phyloP scores from a whole-genome alignment of 1,284 basidiomycete genomes.

The Clitocybe nebularis region DNA sequence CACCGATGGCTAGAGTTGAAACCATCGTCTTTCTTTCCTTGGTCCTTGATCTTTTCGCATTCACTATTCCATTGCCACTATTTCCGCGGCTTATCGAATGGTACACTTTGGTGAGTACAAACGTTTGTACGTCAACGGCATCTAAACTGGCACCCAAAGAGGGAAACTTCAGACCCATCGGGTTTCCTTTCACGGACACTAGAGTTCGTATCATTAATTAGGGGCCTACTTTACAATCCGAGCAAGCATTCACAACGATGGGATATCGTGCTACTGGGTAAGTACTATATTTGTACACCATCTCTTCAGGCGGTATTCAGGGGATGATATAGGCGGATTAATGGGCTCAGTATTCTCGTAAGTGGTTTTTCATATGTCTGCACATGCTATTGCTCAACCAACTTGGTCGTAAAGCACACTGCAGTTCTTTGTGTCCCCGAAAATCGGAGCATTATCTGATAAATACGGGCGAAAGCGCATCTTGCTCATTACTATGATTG shows the following conservation, averaged over 20 bases:
- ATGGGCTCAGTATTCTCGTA: constrained; percentile 91
- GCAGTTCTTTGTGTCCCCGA: constrained; percentile 84
- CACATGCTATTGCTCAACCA: constrained; percentile 1
- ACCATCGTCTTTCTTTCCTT: constrained; percentile 80
- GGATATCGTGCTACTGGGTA: constrained; percentile 81
- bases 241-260: constrained; percentile 64
- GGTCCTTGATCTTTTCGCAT: constrained; percentile 85
- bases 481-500: constrained; percentile 81
- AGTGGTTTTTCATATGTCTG: constrained; percentile 31
- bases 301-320: constrained; percentile 1
- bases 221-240: constrained; percentile 59
- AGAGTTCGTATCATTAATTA: constrained; percentile 54
- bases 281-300: constrained; percentile 13
- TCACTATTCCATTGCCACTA: constrained; percentile 91
- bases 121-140: constrained; percentile 40
- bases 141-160: too few relatives aligned
- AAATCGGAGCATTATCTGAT: constrained; percentile 80
- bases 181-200: constrained; percentile 74
- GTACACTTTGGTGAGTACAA: constrained; percentile 67
- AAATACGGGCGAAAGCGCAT: constrained; percentile 81
- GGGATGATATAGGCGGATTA: constrained; percentile 57
- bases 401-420: constrained; percentile 52
- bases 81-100: constrained; percentile 89
- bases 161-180: constrained; percentile 62
- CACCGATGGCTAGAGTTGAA: constrained; percentile 60